Evolutionary conservation across 192 early-diverging fungal genomes (phyloP).

Genomic region (Entomortierella chlamydospora): DNA sequence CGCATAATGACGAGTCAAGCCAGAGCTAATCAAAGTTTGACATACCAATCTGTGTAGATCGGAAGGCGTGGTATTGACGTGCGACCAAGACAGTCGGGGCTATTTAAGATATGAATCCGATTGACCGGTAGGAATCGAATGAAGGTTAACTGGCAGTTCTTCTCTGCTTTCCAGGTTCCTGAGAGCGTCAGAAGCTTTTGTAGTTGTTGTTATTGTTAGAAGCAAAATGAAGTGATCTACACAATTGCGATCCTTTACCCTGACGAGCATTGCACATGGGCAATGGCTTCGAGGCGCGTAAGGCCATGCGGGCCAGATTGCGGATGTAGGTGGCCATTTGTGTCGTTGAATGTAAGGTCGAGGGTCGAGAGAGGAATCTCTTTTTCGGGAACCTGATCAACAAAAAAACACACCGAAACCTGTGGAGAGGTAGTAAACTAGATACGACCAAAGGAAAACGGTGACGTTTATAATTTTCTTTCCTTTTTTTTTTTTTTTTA

Average conservation of each 20-base stretch:
- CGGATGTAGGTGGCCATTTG: constrained; percentile 41
- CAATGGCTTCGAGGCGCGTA: constrained; percentile 22
- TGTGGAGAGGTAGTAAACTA: background rate
- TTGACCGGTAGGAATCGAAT: too few relatives aligned
- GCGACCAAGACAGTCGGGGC: constrained; percentile 35
- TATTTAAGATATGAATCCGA: background rate
- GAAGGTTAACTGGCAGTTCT: background rate
- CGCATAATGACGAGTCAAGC: background rate
- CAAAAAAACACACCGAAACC: background rate
- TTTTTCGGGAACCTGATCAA: constrained; percentile 32
- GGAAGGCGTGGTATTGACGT: constrained; percentile 49
- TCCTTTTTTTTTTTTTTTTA: too few relatives aligned
- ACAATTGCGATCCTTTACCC: constrained; percentile 19
- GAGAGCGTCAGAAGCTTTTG: background rate
- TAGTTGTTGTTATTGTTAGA: background rate
- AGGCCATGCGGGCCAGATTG: constrained; percentile 38
- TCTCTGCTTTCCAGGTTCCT: background rate
- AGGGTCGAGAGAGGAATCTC: background rate
- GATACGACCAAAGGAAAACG: too few relatives aligned
- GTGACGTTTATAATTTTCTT: too few relatives aligned
- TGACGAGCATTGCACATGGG: constrained; percentile 21
- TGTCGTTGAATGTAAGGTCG: background rate
- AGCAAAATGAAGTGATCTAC: background rate
- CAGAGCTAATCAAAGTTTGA: background rate
- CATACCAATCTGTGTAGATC: constrained; percentile 48